Base-by-base conservation (phyloP, 139 green algal species). In the Coelastrella sp. region DNA sequence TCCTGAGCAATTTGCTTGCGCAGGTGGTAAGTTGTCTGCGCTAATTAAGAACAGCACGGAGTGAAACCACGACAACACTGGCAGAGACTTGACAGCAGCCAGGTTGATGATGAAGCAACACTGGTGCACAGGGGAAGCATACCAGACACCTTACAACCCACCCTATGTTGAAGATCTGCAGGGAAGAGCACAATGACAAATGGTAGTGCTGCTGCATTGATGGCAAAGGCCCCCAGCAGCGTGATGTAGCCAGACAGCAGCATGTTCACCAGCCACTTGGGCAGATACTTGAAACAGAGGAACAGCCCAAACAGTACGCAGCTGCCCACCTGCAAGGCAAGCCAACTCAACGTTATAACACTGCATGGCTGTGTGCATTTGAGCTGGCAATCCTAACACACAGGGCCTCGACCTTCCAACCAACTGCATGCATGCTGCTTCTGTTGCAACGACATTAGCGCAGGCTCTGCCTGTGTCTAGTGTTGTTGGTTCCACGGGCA, bases 241-340 rank as follows among this genome's bases (percentile, higher is more conserved):
- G 97, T 95, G 90, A 99, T 99, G 94, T 99, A 99, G 25, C 87
- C 58, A 10, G 93, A 93, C 57, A 99, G 87, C 70, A 97, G 75
- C 20, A 90, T 89, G 92, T 98, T 98, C 19, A 98, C 93, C 5
- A 97, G 76, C 73, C 96, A 94, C 88, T 98, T 98, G 14, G 97
- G 97, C 63, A 99, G 91, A 85, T 98, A 97, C 93, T 99, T 99
- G 95, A 99, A 99, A 19, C 95, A 87, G 35, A 99, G 78, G 92
- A 99, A 99, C 17, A 99, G 94, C 4, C 93, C 93, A 75, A 99
- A 95, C 4, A 99, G 96, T n/a, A 99, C 96, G 59, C 95, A 95
- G 83, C 94, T 98, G 20, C 98, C 98, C 0, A 99, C 95, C 35
- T 99, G 72, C 35, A 49, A 49, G 35, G 35, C 35, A 49, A 49